Evolutionary conservation across 352 stramenopile genomes (phyloP), one percentile per base, ranked within the genome.

Genomic region (Globisporangium middletonii): DNA sequence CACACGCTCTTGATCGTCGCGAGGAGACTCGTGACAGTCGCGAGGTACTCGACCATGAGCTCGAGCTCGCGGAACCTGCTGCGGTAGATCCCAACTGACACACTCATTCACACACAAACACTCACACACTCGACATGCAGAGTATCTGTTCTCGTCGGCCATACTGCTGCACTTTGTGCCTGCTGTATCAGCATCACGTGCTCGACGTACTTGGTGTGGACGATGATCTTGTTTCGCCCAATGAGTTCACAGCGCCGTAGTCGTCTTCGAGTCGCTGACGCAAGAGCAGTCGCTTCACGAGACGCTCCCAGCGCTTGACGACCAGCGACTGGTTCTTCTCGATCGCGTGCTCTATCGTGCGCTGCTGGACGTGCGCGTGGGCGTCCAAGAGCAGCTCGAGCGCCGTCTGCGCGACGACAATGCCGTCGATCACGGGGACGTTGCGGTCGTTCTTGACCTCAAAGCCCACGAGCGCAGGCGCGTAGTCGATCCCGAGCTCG

Each of bases 21-120:
- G 3, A 98, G 70, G 52, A 97, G 65, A 9, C 58, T 60, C 27
- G 74, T 69, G 28, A 98, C 77, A 18, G 60, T 77, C 30, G 38
- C 37, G 13, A 98, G 53, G 45, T 89, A 87, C 19, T 75, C 60
- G 0, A 68, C 67, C 19, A 81, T 92, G 7, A 89, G 59, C 55
- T 92, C 79, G 28, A 92, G 62, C 62, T 98, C 92, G 43, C 94
- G 85, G 69, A 91, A 81, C 63, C 98, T 77, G 59, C 86, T 97
- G 47, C 92, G 90, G 67, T 92, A 94, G 45, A 98, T 83, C n/a
- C n/a, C n/a, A n/a, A n/a, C n/a, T n/a, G n/a, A n/a, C n/a, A n/a
- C n/a, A n/a, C n/a, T n/a, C n/a, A n/a, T n/a, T n/a, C n/a, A n/a
- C n/a, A n/a, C n/a, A n/a, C n/a, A n/a, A n/a, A n/a, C n/a, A n/a